A percentile compares a stretch with the other conserved stretches of the same genome.
These are phyloP conservation scores for Carex parvula DNA, from an alignment of 176 grass and related monocot genomes.

Conservation along the genomic window DNA sequence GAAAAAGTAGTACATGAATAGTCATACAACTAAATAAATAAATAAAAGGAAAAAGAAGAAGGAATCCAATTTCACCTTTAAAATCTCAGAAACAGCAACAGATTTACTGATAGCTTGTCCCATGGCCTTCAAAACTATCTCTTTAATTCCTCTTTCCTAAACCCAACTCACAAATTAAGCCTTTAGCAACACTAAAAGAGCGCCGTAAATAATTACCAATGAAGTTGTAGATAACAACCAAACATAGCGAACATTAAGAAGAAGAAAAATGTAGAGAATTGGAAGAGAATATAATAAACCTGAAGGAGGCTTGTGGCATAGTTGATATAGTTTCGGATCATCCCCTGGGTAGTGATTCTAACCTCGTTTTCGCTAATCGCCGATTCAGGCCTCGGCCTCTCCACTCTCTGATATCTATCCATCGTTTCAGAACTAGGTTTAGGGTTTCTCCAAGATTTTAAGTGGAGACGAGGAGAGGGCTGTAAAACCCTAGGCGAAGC, in stretches of 20 bases:
- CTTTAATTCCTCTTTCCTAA: constrained; percentile 69
- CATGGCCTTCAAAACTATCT: constrained; percentile 97
- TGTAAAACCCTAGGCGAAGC: constrained; percentile 77
- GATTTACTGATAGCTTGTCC: constrained; percentile 94
- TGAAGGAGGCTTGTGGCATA: constrained; percentile 41
- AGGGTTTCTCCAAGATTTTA: constrained; percentile 21
- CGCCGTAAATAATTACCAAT: neutral
- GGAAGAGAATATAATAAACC: constrained; percentile 7
- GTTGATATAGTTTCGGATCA: constrained; percentile 48
- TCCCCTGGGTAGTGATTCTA: constrained; percentile 52
- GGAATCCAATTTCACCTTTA: constrained; percentile 54
- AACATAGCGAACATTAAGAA: neutral
- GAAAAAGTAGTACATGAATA: constrained; percentile 23
- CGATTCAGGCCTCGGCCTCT: constrained; percentile 76
- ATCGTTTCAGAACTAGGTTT: constrained; percentile 37
- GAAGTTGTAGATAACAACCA: neutral
- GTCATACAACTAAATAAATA: neutral
- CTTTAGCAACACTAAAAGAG: neutral
- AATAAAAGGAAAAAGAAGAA: constrained; percentile 5
- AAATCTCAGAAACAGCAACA: constrained; percentile 87
- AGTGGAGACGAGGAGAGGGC: constrained; percentile 13
- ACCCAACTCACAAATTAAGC: constrained; percentile 13
- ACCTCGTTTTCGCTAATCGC: constrained; percentile 95
- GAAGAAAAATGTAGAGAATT: neutral
- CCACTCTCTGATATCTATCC: constrained; percentile 93